Evolutionary conservation across 73 alveolate genomes (phyloP).

Genomic region (Paramecium pentaurelia): DNA sequence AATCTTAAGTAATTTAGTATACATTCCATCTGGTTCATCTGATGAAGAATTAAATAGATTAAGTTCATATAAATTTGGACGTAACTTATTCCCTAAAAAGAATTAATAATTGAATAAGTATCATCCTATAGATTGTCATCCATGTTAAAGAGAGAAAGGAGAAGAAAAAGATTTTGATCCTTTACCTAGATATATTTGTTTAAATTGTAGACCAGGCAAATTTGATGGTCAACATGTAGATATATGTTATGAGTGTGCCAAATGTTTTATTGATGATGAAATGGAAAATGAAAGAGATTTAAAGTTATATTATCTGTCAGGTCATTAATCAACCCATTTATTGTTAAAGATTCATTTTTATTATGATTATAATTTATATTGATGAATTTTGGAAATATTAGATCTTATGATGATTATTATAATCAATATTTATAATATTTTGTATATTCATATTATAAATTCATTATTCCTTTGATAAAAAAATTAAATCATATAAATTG

Average conservation of each 20-base stretch:
- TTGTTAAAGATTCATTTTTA: constrained; percentile 20
- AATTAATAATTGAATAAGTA: neutral
- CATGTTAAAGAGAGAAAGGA: constrained; percentile 33
- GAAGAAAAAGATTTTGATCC: constrained; percentile 22
- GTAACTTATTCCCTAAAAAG: neutral
- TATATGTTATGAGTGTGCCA: constrained; percentile 35
- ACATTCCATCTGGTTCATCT: neutral
- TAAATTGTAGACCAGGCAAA: constrained; percentile 45
- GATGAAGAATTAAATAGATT: constrained; percentile 11
- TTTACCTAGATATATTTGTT: neutral
- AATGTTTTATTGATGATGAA: neutral
- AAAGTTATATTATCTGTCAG: neutral
- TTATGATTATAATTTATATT: constrained; percentile 26
- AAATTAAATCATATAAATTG: too few species aligned
- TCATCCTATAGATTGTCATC: constrained; percentile 31
- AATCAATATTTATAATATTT: neutral
- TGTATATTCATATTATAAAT: too few species aligned
- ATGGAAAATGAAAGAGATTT: neutral
- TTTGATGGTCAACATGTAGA: constrained; percentile 40
- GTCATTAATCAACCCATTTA: neutral
- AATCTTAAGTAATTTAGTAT: neutral
- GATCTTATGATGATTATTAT: neutral
- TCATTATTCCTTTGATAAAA: too few species aligned
- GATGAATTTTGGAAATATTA: neutral
- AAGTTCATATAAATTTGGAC: constrained; percentile 21